Base-by-base conservation (phyloP, 805 yeast species). In the Pichia californica region DNA sequence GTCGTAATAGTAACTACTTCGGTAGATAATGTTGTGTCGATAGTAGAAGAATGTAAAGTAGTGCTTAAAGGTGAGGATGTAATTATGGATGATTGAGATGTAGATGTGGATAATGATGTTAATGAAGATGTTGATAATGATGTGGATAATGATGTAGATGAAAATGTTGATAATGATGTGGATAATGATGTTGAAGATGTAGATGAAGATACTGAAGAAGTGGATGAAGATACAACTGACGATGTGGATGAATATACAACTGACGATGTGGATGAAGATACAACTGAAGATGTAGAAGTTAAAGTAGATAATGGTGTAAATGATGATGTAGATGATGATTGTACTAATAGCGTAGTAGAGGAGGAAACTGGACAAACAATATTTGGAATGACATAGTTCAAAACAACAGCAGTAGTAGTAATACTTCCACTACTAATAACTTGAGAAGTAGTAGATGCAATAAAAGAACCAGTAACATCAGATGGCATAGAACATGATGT, bases 381-480 rank as follows among this genome's bases (percentile, higher is more conserved):
- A 18, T 14, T 20, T 31, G 52, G 40, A 16, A 42, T 16, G 25
- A 41, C 4, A 31, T 31, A 36, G 19, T 50, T 38, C 2, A 45
- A 21, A 13, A 45, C 5, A 5, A 26, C n/a, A 20, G 46, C 20
- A 13, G 43, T 34, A 3, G 40, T 36, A 3, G 32, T 29, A 16
- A 36, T 14, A 5, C 15, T 16, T 19, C 36, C 40, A 4, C 28
- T 36, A 13, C 29, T 40, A 9, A 38, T 21, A 15, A 33, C 10
- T 19, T 26, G 14, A 10, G n/a, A 19, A 5, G 34, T 32, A 10
- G 44, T 36, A 2, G 47, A 39, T 26, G 46, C 29, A 10, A 40
- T 40, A 38, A 45, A 47, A 2, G 48, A 47, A 13, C 48, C 50
- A 29, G 39, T 35, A 15, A 48, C 29, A 15, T 14, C 39, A 15